Conservation (phyloP, 2,329 filamentous ascomycete species). For the Zymoseptoria passerinii region DNA sequence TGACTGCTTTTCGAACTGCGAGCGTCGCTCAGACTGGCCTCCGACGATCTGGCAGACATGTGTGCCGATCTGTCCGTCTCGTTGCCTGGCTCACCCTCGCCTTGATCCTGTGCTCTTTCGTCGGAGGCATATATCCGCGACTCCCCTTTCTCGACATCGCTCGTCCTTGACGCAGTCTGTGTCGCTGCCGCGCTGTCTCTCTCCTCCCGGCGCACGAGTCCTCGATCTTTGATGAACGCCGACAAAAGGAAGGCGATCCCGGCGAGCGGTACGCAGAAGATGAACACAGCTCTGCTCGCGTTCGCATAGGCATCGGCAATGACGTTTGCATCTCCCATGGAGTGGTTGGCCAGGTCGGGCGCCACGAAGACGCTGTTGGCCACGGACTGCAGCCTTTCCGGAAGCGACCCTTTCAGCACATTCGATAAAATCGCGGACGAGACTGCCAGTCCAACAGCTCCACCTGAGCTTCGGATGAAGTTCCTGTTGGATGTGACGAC, state of each 20-base stretch:
- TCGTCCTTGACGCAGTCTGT: not conserved
- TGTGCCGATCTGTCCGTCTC: not conserved
- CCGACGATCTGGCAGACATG: not conserved
- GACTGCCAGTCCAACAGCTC: conserved; percentile 50
- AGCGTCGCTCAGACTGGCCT: not conserved
- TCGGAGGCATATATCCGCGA: too few relatives aligned
- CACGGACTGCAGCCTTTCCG: conserved; percentile 31
- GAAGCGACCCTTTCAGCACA: conserved; percentile 31
- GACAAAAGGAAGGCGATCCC: conserved; percentile 44
- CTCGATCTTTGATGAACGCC: conserved; percentile 39
- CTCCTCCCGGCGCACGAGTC: conserved; percentile 21
- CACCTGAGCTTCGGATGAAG: conserved; percentile 53
- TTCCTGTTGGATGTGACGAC: conserved; percentile 56
- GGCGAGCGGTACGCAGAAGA: conserved; percentile 48
- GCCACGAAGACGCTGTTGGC: conserved; percentile 34
- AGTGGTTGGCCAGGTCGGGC: conserved; percentile 27
- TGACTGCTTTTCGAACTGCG: not conserved
- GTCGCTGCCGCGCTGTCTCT: conserved; percentile 4
- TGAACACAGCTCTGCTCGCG: conserved; percentile 49
- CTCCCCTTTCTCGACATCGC: not conserved
- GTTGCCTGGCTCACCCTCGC: not conserved
- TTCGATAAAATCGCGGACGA: conserved; percentile 44
- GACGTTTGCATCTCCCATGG: conserved; percentile 30
- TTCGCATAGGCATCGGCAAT: conserved; percentile 26
- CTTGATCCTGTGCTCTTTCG: not conserved